Percentiles rank a stretch among this genome's conserved stretches.
Conservation (phyloP, 2,329 filamentous ascomycete species). For the Plectosphaerella cucumerina region DNA sequence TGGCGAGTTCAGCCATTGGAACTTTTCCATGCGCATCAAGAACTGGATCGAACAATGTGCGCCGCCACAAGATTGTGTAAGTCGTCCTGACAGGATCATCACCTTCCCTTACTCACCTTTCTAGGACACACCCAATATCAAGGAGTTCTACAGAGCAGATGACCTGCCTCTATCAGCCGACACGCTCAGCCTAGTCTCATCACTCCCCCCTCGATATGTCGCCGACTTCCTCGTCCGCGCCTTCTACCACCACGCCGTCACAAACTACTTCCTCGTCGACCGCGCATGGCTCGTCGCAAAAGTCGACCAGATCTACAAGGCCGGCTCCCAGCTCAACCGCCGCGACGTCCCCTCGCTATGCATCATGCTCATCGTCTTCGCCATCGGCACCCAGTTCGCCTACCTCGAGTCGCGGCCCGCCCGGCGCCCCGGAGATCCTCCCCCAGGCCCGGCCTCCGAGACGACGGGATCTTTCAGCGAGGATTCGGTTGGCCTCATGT, state of each 20-base stretch:
- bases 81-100: neutral
- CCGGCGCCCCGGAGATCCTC: slow-evolving; percentile 12
- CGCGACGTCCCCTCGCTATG: slow-evolving; percentile 37
- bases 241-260: slow-evolving; percentile 44
- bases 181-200: slow-evolving; percentile 31
- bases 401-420: slow-evolving; percentile 32
- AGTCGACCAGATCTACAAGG: slow-evolving; percentile 36
- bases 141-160: slow-evolving; percentile 40
- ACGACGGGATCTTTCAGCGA: slow-evolving; percentile 29
- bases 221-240: slow-evolving; percentile 40
- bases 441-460: neutral
- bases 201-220: slow-evolving; percentile 40
- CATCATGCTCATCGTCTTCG: slow-evolving; percentile 41
- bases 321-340: slow-evolving; percentile 29
- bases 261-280: slow-evolving; percentile 45
- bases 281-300: slow-evolving; percentile 35
- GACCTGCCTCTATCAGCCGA: slow-evolving; percentile 38
- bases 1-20: slow-evolving; percentile 49
- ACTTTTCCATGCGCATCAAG: slow-evolving; percentile 47
- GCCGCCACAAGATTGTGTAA: neutral
- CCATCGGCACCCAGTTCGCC: slow-evolving; percentile 47
- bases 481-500: slow-evolving; percentile 49
- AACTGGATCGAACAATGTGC: slow-evolving; percentile 40
- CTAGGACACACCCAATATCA: slow-evolving; percentile 21
- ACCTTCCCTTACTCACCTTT: neutral